Evolutionary conservation across 495 filamentous ascomycete species (phyloP).

Genomic region (Podospora anserina): DNA sequence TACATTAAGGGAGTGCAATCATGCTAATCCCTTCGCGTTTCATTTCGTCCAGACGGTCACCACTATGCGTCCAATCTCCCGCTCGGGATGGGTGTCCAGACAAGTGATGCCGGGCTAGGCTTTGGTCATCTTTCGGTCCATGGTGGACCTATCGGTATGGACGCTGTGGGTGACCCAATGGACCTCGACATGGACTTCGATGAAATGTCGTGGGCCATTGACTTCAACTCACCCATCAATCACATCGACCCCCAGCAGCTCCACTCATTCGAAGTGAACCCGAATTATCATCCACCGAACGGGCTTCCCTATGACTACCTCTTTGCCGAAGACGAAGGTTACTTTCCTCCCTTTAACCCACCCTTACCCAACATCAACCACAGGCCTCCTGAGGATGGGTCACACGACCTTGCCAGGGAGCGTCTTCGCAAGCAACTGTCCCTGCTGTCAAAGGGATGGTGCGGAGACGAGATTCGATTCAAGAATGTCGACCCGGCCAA

Average conservation of each 20-base stretch:
- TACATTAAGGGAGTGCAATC: not conserved
- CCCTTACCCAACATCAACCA: slow-evolving; percentile 5
- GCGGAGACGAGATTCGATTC: slow-evolving; percentile 32
- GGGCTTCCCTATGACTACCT: slow-evolving; percentile 23
- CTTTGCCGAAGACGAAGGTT: slow-evolving; percentile 30
- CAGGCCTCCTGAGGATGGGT: not conserved
- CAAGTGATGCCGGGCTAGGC: not conserved
- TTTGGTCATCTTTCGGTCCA: not conserved
- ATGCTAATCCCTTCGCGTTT: not conserved
- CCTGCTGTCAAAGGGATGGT: slow-evolving; percentile 28
- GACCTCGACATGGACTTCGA: slow-evolving; percentile 40
- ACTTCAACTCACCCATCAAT: slow-evolving; percentile 15
- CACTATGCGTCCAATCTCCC: not conserved
- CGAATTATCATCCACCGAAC: slow-evolving; percentile 33
- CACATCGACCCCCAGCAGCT: slow-evolving; percentile 8
- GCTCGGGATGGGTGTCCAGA: not conserved
- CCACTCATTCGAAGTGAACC: slow-evolving; percentile 48
- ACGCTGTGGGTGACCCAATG: slow-evolving; percentile 42
- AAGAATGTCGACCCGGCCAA: slow-evolving; percentile 32
- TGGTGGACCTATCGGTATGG: not conserved
- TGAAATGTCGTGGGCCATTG: slow-evolving; percentile 19
- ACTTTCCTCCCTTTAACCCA: slow-evolving; percentile 10
- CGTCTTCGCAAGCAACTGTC: slow-evolving; percentile 29
- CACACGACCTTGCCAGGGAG: slow-evolving; percentile 12
- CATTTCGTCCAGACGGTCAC: not conserved